Percentiles rank a stretch among this genome's conserved stretches.
Evolutionary conservation across 1,284 basidiomycete genomes (phyloP).

Genomic region (Flammula alnicola): DNA sequence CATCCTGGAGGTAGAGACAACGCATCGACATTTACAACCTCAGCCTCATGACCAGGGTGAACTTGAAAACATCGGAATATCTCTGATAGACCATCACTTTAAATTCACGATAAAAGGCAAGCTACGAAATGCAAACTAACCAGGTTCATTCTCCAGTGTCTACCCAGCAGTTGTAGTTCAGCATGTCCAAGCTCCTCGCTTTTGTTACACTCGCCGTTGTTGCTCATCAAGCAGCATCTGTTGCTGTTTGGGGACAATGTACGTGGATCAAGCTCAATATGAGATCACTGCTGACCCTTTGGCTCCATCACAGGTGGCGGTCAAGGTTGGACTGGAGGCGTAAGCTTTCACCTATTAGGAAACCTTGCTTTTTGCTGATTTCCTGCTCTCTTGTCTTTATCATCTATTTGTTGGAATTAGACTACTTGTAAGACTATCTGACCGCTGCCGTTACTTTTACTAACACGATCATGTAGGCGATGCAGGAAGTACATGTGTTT

Average conservation of each 20-base stretch:
- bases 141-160: background rate
- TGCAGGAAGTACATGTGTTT: conserved; percentile 24
- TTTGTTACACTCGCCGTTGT: conserved; percentile 23
- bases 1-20: background rate
- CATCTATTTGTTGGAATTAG: conserved; percentile 1
- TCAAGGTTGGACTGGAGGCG: conserved; percentile 32
- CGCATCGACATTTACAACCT: background rate
- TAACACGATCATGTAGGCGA: conserved; percentile 22
- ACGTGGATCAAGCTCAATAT: background rate
- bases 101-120: conserved; percentile 13
- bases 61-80: conserved; percentile 18
- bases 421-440: conserved; percentile 14
- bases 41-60: conserved; percentile 14
- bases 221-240: conserved; percentile 22
- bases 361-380: background rate
- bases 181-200: conserved; percentile 25
- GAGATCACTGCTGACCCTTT: background rate
- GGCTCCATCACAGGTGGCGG: conserved; percentile 33
- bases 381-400: background rate
- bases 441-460: background rate
- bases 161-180: background rate
- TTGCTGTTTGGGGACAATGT: conserved; percentile 34
- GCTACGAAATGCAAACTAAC: background rate
- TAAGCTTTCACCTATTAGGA: conserved; percentile 21
- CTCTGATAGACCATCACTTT: background rate